Base-by-base conservation (phyloP, 768 basidiomycete genomes). In the Omphalotus guepiniiformis region DNA sequence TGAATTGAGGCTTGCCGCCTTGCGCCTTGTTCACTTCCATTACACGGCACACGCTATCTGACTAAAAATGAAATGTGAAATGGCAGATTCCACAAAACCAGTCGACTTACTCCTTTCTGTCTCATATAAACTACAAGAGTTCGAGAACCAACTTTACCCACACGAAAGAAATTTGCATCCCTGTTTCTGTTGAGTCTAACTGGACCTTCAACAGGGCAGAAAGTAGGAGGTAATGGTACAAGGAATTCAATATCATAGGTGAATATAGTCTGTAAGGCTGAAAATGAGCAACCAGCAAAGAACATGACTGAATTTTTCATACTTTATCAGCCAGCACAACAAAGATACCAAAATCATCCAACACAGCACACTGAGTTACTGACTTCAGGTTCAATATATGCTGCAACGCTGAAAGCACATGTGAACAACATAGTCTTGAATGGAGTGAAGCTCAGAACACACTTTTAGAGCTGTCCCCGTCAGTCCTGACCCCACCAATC, bases 191-290 rank as follows among this genome's bases (percentile, higher is more conserved):
- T 93, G 29, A 98, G 74, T 55, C 93, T 88, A 62, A 97, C 93
- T 2, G 93, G 94, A 1, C 84, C 83, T 57, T 89, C 85, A 0
- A 79, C 77, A 4, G 78, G 78, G 55, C 83, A 79, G 28, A 79
- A 68, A 45, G 75, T 82, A 5, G 82, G 81, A 5, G 82, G 81
- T 0, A 85, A 82, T 1, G 95, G 95, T 7, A 98, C 93, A 26
- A 99, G 78, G 0, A 94, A 93, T 64, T 99, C 95, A 42, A 98
- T 94, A 53, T 93, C 91, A 58, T 94, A 93, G 1, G 96, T 93
- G 51, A 96, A 91, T 2, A 98, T 71, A 0, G 85, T 84, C 85
- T 91, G 30, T 19, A n/a, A 27, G 35, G 13, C 4, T n/a, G n/a
- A n/a, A 36, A 27, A 36, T n/a, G 34, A 37, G 26, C 32, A 13